phyloP scores from a whole-genome alignment of 1,139 yeast genomes.

The Suhomyces chickasaworum region DNA sequence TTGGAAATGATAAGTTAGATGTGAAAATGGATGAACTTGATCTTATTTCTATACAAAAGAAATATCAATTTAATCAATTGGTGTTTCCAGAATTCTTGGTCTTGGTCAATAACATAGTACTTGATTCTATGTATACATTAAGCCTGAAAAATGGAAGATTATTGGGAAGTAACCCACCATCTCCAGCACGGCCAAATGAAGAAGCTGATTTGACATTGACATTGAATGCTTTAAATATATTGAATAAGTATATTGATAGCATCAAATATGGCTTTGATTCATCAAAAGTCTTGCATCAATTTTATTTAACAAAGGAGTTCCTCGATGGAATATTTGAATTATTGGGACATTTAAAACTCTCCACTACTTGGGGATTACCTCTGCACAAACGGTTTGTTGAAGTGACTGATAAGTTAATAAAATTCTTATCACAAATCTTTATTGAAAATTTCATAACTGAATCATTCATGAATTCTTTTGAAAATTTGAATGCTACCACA shows the following conservation, averaged over 20 bases:
- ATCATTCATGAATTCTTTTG: slow-evolving; percentile 26
- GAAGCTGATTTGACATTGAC: slow-evolving; percentile 28
- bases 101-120: slow-evolving; percentile 43
- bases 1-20: slow-evolving; percentile 34
- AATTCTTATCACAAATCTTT: slow-evolving; percentile 34
- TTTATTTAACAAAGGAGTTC: slow-evolving; percentile 36
- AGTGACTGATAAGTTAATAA: slow-evolving; percentile 28
- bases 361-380: slow-evolving; percentile 29
- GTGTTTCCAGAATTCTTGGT: slow-evolving; percentile 44
- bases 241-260: slow-evolving; percentile 37
- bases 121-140: slow-evolving; percentile 36
- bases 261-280: slow-evolving; percentile 34
- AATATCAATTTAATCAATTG: slow-evolving; percentile 18
- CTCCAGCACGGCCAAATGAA: slow-evolving; percentile 26
- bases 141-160: slow-evolving; percentile 40
- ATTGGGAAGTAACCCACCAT: slow-evolving; percentile 37
- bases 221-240: slow-evolving; percentile 37
- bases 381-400: slow-evolving; percentile 22
- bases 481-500: slow-evolving; percentile 25
- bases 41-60: slow-evolving; percentile 6
- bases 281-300: slow-evolving; percentile 23
- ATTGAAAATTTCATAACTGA: slow-evolving; percentile 28
- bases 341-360: slow-evolving; percentile 36
- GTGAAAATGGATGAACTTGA: slow-evolving; percentile 3
- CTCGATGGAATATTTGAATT: slow-evolving; percentile 45